Conservation (phyloP, 1,139 yeast species). For the Magnusiomyces starmeri region DNA sequence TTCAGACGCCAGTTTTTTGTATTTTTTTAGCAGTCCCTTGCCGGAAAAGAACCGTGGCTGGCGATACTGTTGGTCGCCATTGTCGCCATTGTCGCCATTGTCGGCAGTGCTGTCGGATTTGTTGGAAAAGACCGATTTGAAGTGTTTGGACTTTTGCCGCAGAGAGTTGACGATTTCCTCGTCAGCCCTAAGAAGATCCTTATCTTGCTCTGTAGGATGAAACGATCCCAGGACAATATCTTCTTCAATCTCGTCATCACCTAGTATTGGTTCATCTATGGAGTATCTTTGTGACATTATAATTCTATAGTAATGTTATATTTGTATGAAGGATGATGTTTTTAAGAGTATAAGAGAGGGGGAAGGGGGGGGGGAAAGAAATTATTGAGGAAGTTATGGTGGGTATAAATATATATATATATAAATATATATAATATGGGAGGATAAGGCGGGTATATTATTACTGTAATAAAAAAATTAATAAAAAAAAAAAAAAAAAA, state of each 20-base stretch:
- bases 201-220: constrained; percentile 24
- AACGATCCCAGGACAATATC: constrained; percentile 25
- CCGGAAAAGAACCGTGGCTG: constrained; percentile 8
- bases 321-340: too few species aligned
- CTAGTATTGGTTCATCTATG: constrained; percentile 25
- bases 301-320: too few species aligned
- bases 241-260: constrained; percentile 25
- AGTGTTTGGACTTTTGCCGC: constrained; percentile 13
- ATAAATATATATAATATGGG: too few species aligned
- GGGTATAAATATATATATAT: too few species aligned
- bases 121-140: neutral
- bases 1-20: constrained; percentile 12
- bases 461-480: neutral
- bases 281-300: constrained; percentile 24
- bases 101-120: neutral
- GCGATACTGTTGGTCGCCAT: neutral
- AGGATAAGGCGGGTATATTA: neutral
- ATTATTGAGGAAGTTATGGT: too few species aligned
- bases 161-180: constrained; percentile 26
- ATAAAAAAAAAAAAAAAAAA: constrained; percentile 1
- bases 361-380: too few species aligned
- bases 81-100: neutral
- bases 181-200: constrained; percentile 27
- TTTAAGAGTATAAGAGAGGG: too few species aligned
- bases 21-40: constrained; percentile 6